These are phyloP conservation scores for Benincasa hispida DNA, from an alignment of 306 rosid genomes.

Conservation along the genomic window DNA sequence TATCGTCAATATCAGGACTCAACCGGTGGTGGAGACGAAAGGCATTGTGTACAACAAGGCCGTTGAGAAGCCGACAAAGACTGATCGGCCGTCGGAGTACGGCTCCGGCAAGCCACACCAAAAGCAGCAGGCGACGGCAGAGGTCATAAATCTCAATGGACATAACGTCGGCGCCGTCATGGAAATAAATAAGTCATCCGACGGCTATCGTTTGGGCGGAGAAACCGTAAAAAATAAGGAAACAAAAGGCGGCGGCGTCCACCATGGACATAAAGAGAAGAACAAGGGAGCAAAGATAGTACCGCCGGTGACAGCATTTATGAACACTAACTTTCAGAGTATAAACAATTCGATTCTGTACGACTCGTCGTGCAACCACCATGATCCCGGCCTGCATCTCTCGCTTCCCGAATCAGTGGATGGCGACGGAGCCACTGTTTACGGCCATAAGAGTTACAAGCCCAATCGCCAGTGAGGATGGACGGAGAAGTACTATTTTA, in stretches of 20 bases:
- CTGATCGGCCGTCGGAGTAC: background rate
- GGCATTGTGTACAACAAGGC: background rate
- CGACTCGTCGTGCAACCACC: slow-evolving; percentile 25
- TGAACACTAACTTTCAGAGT: slow-evolving; percentile 68
- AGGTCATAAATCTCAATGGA: background rate
- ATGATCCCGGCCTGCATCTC: slow-evolving; percentile 59
- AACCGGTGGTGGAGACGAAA: background rate
- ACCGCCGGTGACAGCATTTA: slow-evolving; percentile 27
- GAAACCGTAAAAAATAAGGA: background rate
- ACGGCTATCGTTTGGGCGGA: slow-evolving; percentile 21
- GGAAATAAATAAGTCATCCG: background rate
- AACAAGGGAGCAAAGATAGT: background rate
- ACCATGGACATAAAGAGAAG: background rate
- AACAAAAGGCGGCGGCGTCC: background rate
- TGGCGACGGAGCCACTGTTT: slow-evolving; percentile 21
- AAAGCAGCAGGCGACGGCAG: background rate
- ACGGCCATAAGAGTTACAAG: slow-evolving; percentile 14
- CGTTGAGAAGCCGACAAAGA: background rate
- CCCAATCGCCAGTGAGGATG: background rate
- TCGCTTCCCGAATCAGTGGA: slow-evolving; percentile 27
- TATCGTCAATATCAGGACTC: slow-evolving; percentile 9
- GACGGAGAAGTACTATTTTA: background rate
- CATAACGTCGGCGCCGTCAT: slow-evolving; percentile 5
- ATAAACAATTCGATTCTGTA: slow-evolving; percentile 56
- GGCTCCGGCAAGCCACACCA: background rate